Base-by-base conservation (phyloP, 1,139 yeast genomes). In the Pichia norvegensis region DNA sequence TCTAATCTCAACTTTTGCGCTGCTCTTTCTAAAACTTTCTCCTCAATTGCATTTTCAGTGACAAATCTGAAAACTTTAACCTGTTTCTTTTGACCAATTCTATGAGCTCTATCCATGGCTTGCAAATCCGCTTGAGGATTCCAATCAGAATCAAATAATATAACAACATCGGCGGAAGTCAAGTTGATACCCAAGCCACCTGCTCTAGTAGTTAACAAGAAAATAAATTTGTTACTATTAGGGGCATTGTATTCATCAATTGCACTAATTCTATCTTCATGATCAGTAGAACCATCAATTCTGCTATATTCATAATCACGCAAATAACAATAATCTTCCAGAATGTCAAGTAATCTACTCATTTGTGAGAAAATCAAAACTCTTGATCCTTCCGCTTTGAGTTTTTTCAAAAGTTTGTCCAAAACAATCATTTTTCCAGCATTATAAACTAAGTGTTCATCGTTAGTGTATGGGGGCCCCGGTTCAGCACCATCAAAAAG, bases 31-130 rank as follows among this genome's bases (percentile, higher is more conserved):
- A 92, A 68, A 22, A 92, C 96, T 60, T 92, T 92, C 62, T 92
- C 98, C 63, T 92, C 98, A 53, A 92, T 88, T 13, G 98, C 95
- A 65, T 87, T 83, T 60, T 92, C 97, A 5, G 97, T 90, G 33
- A 92, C 95, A 65, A 92, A 85, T 56, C 98, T 70, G 61, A 75
- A 90, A 7, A 92, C 97, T 54, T 81, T 79, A 8, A 92, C 98
- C 66, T 92, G 98, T 60, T 90, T 92, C 63, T 87, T 90, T 64
- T 92, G 98, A 11, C 98, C 98, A 61, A 92, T 92, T 69, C 98
- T 80, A 64, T 92, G 98, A 0, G 98, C 98, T 62, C 98, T 76
- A 64, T 92, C 98, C 98, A 92, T 92, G 1, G 98, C 97, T 66
- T 92, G 98, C 57, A 92, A 72, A 72, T 92, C 98, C 0, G 97